These are phyloP conservation scores for Venturia nashicola DNA, from an alignment of 2,329 filamentous ascomycete genomes.

Conservation along the genomic window DNA sequence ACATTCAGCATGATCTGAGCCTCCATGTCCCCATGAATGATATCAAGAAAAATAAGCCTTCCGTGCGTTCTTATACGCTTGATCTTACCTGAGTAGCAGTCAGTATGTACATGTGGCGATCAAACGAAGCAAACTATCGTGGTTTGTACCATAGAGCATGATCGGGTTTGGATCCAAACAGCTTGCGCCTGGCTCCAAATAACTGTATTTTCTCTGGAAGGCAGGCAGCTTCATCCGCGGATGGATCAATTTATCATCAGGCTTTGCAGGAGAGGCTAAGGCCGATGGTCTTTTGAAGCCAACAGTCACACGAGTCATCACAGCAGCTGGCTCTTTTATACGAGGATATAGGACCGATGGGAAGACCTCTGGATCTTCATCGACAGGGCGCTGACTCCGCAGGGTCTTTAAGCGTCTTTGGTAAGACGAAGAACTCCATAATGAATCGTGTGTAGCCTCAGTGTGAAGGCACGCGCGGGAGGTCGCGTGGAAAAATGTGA, in stretches of 20 bases:
- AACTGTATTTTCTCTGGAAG: not conserved
- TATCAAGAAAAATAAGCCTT: slow-evolving; percentile 74
- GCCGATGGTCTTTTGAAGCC: not conserved
- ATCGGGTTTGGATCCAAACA: not conserved
- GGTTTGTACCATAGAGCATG: not conserved
- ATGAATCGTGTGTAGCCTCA: not conserved
- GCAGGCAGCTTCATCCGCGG: not conserved
- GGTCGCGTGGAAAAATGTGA: not conserved
- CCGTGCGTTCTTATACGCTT: slow-evolving; percentile 45
- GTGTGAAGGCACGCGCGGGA: not conserved
- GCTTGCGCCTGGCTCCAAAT: not conserved
- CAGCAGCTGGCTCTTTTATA: slow-evolving; percentile 1
- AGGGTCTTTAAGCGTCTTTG: not conserved
- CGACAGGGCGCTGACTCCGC: not conserved
- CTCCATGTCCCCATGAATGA: slow-evolving; percentile 58
- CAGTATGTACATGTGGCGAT: not conserved
- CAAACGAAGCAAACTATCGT: not conserved
- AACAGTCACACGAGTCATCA: not conserved
- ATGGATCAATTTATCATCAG: not conserved
- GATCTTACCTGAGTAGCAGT: slow-evolving; percentile 3
- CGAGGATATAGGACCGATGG: not conserved
- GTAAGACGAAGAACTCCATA: slow-evolving; percentile 7
- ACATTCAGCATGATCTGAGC: slow-evolving; percentile 69
- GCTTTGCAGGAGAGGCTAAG: not conserved
- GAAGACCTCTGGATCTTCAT: not conserved